phyloP scores from a whole-genome alignment of 2,329 filamentous ascomycete species.

The Tolypocladium capitatum region DNA sequence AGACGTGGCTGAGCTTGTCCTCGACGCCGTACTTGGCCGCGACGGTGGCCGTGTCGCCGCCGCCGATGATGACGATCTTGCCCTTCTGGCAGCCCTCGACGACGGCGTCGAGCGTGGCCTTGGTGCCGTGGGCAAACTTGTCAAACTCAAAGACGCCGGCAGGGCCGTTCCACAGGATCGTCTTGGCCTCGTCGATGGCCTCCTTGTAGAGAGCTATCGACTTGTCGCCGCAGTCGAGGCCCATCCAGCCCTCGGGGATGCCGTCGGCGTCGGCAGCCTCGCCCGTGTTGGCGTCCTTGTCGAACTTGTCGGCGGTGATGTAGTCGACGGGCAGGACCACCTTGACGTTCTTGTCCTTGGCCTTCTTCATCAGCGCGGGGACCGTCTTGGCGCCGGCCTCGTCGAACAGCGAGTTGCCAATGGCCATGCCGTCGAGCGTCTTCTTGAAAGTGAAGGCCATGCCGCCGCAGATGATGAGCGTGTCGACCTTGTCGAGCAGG shows the following conservation, averaged over 20 bases:
- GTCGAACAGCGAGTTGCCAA: constrained; percentile 86
- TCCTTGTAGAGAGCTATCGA: constrained; percentile 78
- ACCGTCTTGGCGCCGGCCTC: constrained; percentile 91
- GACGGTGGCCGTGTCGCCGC: constrained; percentile 94
- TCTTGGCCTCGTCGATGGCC: constrained; percentile 78
- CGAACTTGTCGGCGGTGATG: constrained; percentile 91
- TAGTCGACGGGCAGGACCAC: constrained; percentile 91
- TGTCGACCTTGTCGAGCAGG: constrained; percentile 94
- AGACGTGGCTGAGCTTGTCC: constrained; percentile 95
- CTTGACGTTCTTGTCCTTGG: constrained; percentile 91
- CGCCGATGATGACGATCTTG: constrained; percentile 96
- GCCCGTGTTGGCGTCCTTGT: constrained; percentile 66
- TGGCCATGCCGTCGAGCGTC: constrained; percentile 80
- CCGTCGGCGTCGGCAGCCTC: constrained; percentile 75
- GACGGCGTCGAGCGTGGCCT: constrained; percentile 79
- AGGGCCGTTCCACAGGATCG: constrained; percentile 98
- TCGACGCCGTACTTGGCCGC: constrained; percentile 95
- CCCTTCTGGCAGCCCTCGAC: constrained; percentile 66
- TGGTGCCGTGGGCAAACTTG: constrained; percentile 83
- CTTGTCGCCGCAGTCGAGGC: constrained; percentile 86
- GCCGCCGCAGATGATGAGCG: constrained; percentile 86
- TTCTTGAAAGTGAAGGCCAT: constrained; percentile 99
- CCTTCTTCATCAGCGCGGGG: constrained; percentile 77
- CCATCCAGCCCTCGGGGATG: constrained; percentile 96
- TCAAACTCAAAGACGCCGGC: constrained; percentile 97